Conservation (phyloP, 805 yeast genomes). For the Tetrapisispora namnaoensis region DNA sequence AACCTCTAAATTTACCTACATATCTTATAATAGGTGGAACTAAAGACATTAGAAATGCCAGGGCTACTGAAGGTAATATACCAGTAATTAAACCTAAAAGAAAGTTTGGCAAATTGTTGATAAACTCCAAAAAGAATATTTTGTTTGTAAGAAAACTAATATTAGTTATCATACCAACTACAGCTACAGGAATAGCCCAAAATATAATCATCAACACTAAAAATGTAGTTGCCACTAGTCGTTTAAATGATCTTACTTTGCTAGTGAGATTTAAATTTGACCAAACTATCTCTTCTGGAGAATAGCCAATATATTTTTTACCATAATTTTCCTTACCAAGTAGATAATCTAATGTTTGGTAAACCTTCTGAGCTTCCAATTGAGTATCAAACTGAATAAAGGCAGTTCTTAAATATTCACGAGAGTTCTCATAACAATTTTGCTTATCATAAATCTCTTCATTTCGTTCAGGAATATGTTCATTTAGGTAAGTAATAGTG, state of each 20-base stretch:
- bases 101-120: slow-evolving; percentile 59
- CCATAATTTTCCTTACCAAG: slow-evolving; percentile 34
- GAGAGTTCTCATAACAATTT: slow-evolving; percentile 37
- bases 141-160: slow-evolving; percentile 61
- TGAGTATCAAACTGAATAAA: slow-evolving; percentile 78
- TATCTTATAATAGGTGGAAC: slow-evolving; percentile 76
- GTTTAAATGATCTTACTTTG: slow-evolving; percentile 47
- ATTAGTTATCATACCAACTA: slow-evolving; percentile 89
- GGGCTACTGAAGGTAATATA: slow-evolving; percentile 70
- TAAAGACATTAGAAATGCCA: slow-evolving; percentile 75
- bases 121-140: slow-evolving; percentile 66
- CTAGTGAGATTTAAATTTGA: slow-evolving; percentile 53
- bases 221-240: slow-evolving; percentile 49
- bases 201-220: slow-evolving; percentile 63
- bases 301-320: slow-evolving; percentile 47
- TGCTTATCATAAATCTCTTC: slow-evolving; percentile 53
- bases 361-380: slow-evolving; percentile 80
- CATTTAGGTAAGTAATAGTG: slow-evolving; percentile 64
- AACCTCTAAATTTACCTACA: slow-evolving; percentile 68
- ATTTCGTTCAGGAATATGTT: slow-evolving; percentile 59
- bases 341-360: slow-evolving; percentile 62
- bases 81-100: slow-evolving; percentile 82
- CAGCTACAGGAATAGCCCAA: slow-evolving; percentile 98
- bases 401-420: slow-evolving; percentile 51
- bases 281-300: slow-evolving; percentile 86